These are phyloP conservation scores for Trypanosoma theileri DNA, from an alignment of 208 protist species.

Conservation along the genomic window DNA sequence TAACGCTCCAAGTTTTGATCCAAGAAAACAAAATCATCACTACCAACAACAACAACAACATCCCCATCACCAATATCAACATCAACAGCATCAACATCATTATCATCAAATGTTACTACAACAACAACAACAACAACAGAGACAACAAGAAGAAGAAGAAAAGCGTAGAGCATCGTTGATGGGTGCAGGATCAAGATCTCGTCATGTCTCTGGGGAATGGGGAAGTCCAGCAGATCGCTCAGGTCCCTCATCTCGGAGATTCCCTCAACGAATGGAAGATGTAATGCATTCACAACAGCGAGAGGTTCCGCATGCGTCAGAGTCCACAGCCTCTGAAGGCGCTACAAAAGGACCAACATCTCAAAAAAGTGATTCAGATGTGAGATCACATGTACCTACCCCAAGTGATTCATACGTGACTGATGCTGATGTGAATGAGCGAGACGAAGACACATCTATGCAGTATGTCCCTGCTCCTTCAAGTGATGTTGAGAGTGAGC, in stretches of 20 bases:
- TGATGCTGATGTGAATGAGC: constrained; percentile 7
- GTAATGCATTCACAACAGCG: not conserved
- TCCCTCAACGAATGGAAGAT: not conserved
- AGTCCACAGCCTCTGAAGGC: not conserved
- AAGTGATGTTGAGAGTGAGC: constrained; percentile 79
- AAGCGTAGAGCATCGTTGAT: not conserved
- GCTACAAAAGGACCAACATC: not conserved
- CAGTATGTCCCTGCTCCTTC: constrained; percentile 55
- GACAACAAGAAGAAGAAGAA: too few species aligned
- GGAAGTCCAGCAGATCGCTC: not conserved
- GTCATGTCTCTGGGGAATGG: not conserved
- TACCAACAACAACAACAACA: constrained; percentile 19
- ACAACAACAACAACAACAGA: constrained; percentile 26
- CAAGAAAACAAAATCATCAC: not conserved
- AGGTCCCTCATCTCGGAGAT: too few species aligned
- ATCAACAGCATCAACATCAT: constrained; percentile 2
- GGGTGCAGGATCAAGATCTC: not conserved
- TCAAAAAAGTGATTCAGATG: not conserved
- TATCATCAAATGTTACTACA: constrained; percentile 17
- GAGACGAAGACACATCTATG: constrained; percentile 24
- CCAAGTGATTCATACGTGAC: constrained; percentile 43
- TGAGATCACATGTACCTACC: not conserved
- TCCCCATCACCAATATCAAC: constrained; percentile 5
- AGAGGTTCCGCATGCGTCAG: not conserved
- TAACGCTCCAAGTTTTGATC: not conserved